Conservation (phyloP, 164 flowering plant species). For the Chimonanthus praecox region DNA sequence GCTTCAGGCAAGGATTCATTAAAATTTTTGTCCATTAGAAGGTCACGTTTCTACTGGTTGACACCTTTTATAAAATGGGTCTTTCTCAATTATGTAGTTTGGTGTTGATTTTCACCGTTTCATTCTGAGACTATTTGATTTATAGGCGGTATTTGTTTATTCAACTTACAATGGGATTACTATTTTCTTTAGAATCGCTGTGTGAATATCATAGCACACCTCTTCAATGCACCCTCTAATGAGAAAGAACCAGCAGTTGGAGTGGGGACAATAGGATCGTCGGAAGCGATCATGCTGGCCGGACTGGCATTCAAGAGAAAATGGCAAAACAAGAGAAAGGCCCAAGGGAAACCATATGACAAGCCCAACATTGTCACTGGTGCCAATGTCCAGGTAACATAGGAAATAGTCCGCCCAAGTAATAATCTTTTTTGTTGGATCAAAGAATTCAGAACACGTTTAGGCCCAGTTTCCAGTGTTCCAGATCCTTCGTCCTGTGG, state of each 20-base stretch:
- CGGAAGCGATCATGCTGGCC: conserved; percentile 44
- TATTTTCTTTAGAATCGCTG: conserved; percentile 30
- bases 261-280: conserved; percentile 41
- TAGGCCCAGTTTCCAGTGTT: no score
- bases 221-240: conserved; percentile 35
- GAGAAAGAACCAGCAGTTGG: conserved; percentile 35
- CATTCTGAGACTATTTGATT: background rate
- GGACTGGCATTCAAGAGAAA: conserved; percentile 41
- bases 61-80: background rate
- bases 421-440: no score
- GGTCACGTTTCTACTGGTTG: background rate
- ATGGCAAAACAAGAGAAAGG: conserved; percentile 40
- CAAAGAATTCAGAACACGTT: no score
- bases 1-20: conserved; percentile 26
- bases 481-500: background rate
- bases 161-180: background rate
- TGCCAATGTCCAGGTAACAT: conserved; percentile 32
- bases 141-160: no score
- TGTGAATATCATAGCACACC: conserved; percentile 39
- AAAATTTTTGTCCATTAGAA: background rate
- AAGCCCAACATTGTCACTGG: conserved; percentile 46
- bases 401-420: background rate
- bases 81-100: background rate
- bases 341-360: conserved; percentile 29
- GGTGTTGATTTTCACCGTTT: background rate